These are phyloP conservation scores for Cruciata laevipes DNA, from an alignment of 257 asterid species.

Conservation along the genomic window DNA sequence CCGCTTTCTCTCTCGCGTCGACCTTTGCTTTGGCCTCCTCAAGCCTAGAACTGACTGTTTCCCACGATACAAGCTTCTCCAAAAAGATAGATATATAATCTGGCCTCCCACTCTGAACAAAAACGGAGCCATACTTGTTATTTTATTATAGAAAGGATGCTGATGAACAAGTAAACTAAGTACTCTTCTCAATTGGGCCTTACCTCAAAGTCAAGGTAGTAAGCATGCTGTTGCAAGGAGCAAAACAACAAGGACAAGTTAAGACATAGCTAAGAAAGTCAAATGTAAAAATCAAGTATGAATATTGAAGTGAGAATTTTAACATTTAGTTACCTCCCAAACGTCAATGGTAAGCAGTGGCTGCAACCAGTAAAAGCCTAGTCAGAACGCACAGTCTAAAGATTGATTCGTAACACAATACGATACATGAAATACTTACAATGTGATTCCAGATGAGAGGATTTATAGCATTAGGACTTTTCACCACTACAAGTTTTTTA, in stretches of 20 bases:
- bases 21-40: constrained; percentile 66
- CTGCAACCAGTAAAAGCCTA: constrained; percentile 40
- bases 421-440: constrained; percentile 36
- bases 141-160: not conserved
- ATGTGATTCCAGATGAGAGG: constrained; percentile 94
- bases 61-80: constrained; percentile 97
- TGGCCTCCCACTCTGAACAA: constrained; percentile 63
- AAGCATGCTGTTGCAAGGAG: constrained; percentile 61
- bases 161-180: not conserved
- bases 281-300: not conserved
- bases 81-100: constrained; percentile 67
- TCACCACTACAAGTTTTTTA: constrained; percentile 76
- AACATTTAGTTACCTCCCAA: constrained; percentile 71
- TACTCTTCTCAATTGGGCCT: constrained; percentile 13
- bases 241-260: constrained; percentile 4
- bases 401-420: not conserved
- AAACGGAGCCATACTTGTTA: constrained; percentile 7
- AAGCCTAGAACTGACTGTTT: constrained; percentile 76
- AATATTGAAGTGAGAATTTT: not conserved
- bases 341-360: constrained; percentile 91
- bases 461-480: constrained; percentile 93
- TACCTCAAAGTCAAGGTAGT: constrained; percentile 92
- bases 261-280: not conserved
- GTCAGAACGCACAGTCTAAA: constrained; percentile 1
- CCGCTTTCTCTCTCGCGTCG: constrained; percentile 53